Conservation (phyloP, 176 grass and related monocot species). For the Eragrostis nindensis region DNA sequence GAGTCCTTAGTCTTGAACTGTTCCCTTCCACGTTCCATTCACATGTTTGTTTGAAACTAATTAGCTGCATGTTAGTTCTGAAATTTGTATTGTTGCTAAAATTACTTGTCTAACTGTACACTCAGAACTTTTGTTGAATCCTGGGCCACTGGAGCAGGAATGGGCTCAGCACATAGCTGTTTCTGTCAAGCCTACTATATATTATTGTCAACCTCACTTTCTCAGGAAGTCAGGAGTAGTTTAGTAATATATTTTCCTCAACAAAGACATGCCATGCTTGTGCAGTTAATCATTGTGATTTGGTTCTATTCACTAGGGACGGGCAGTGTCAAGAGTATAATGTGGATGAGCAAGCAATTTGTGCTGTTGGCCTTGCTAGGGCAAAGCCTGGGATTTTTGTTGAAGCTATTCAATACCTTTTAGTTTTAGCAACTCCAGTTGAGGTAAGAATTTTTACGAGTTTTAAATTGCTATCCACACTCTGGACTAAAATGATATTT, state of each 20-base stretch:
- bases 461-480: slow-evolving; percentile 1
- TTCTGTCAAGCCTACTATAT: slow-evolving; percentile 23
- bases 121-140: background rate
- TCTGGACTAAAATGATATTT: slow-evolving; percentile 12
- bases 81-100: slow-evolving; percentile 6
- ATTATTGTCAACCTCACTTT: slow-evolving; percentile 12
- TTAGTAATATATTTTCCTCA: background rate
- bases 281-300: background rate
- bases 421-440: slow-evolving; percentile 89
- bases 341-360: slow-evolving; percentile 84
- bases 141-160: background rate
- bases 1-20: background rate
- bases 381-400: slow-evolving; percentile 90
- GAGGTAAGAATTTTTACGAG: slow-evolving; percentile 61
- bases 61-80: background rate
- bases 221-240: background rate
- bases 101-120: slow-evolving; percentile 16
- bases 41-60: background rate
- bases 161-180: background rate
- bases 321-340: slow-evolving; percentile 91
- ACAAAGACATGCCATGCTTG: background rate
- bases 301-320: slow-evolving; percentile 59
- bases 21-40: background rate
- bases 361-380: slow-evolving; percentile 85
- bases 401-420: slow-evolving; percentile 94